Conservation (phyloP, 2,329 filamentous ascomycete species). For the Fusarium agapanthi region DNA sequence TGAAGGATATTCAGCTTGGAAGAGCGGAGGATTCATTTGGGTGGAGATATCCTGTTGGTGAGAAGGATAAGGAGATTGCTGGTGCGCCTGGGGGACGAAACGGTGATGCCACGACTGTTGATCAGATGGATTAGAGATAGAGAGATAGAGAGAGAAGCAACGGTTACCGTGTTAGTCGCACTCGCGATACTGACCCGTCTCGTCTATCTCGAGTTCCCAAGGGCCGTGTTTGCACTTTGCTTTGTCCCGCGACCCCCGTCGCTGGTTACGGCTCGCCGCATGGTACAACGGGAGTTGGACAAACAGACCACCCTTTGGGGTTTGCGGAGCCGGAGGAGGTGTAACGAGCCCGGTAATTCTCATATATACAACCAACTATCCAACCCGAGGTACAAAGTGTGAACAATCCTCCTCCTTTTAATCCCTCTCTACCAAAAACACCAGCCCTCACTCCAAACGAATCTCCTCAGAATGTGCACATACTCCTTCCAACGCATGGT, state of each 20-base stretch:
- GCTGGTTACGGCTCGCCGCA: slow-evolving; percentile 31
- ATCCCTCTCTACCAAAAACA: neutral
- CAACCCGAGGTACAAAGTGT: neutral
- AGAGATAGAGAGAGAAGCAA: neutral
- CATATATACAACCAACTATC: slow-evolving; percentile 10
- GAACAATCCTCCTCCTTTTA: neutral
- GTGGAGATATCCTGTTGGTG: slow-evolving; percentile 68
- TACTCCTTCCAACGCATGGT: slow-evolving; percentile 42
- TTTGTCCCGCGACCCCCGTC: slow-evolving; percentile 29
- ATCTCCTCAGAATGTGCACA: slow-evolving; percentile 33
- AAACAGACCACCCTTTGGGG: slow-evolving; percentile 32
- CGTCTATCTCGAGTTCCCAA: slow-evolving; percentile 32
- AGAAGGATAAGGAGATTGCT: slow-evolving; percentile 55
- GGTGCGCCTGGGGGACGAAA: slow-evolving; percentile 30
- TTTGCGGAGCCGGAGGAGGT: slow-evolving; percentile 29
- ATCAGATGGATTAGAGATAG: slow-evolving; percentile 45
- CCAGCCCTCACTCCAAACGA: neutral
- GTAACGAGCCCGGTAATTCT: slow-evolving; percentile 24
- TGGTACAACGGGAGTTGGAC: slow-evolving; percentile 26
- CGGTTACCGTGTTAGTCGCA: slow-evolving; percentile 12
- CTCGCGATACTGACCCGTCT: slow-evolving; percentile 35
- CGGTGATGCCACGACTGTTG: slow-evolving; percentile 43
- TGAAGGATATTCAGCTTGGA: slow-evolving; percentile 88
- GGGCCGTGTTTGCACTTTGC: slow-evolving; percentile 29
- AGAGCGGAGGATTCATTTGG: slow-evolving; percentile 79